Evolutionary conservation across 1,284 basidiomycete genomes (phyloP).

Genomic region (Ustilago curta): DNA sequence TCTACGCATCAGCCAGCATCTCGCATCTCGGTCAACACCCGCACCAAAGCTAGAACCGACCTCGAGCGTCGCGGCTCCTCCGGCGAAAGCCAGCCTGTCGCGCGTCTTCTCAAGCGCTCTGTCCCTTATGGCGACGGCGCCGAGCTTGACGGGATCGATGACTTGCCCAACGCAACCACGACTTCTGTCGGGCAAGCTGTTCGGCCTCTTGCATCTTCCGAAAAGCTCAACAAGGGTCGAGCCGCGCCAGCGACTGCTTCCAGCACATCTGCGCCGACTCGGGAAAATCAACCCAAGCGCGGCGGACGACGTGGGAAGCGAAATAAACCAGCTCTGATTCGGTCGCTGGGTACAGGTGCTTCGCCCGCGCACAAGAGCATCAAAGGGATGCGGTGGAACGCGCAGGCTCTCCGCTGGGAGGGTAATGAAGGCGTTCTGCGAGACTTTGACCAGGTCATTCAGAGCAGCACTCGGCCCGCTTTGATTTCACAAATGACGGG

Average conservation of each 20-base stretch:
- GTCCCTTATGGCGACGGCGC: slow-evolving; percentile 91
- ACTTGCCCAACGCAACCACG: slow-evolving; percentile 77
- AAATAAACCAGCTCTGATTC: slow-evolving; percentile 54
- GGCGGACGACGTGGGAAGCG: slow-evolving; percentile 71
- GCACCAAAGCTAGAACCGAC: slow-evolving; percentile 18
- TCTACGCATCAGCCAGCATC: slow-evolving; percentile 18
- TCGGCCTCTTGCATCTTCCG: slow-evolving; percentile 9
- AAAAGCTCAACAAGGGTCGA: slow-evolving; percentile 73
- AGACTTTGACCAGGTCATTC: slow-evolving; percentile 86
- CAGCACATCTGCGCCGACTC: background rate
- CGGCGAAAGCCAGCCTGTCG: slow-evolving; percentile 51
- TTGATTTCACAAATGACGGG: slow-evolving; percentile 75
- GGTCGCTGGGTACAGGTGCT: slow-evolving; percentile 46
- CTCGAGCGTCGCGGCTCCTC: slow-evolving; percentile 21
- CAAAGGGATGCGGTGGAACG: slow-evolving; percentile 96
- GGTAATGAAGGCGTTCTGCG: slow-evolving; percentile 90
- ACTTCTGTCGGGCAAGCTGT: slow-evolving; percentile 66
- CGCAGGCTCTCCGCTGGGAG: slow-evolving; percentile 87
- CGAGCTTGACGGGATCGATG: slow-evolving; percentile 90
- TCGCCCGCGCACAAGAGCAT: slow-evolving; percentile 39
- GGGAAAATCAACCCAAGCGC: slow-evolving; percentile 19
- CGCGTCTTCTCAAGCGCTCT: slow-evolving; percentile 80
- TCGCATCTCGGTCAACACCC: slow-evolving; percentile 36
- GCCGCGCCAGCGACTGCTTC: background rate
- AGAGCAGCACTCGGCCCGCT: slow-evolving; percentile 88